phyloP scores from a whole-genome alignment of 2,329 filamentous ascomycete species.

The Fusarium kyushuense region DNA sequence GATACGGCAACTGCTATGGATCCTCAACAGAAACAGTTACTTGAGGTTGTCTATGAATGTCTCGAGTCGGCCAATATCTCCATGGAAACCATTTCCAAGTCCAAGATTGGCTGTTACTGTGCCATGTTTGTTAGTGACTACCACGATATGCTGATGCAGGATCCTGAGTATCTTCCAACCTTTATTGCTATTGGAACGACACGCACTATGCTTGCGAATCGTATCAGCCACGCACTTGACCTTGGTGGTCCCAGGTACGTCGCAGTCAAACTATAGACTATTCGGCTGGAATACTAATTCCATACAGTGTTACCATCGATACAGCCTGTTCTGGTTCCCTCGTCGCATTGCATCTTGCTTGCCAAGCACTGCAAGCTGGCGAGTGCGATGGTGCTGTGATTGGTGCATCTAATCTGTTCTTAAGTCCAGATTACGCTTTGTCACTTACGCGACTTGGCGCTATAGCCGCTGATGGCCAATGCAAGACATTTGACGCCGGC shows the following conservation, averaged over 20 bases:
- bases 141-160: constrained; percentile 45
- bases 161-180: constrained; percentile 44
- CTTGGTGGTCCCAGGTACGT: constrained; percentile 44
- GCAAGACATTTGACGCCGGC: constrained; percentile 61
- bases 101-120: constrained; percentile 46
- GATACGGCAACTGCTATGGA: constrained; percentile 45
- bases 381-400: constrained; percentile 52
- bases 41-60: constrained; percentile 44
- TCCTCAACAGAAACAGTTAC: constrained; percentile 43
- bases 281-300: constrained; percentile 13
- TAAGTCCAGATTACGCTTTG: constrained; percentile 45
- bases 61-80: constrained; percentile 44
- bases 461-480: constrained; percentile 51
- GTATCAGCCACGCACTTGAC: constrained; percentile 44
- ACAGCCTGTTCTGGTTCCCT: constrained; percentile 61
- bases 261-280: not conserved
- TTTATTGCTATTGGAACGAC: constrained; percentile 47
- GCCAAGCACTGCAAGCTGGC: constrained; percentile 49
- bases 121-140: constrained; percentile 45
- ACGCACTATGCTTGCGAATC: constrained; percentile 45
- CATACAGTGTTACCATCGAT: constrained; percentile 57
- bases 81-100: constrained; percentile 40
- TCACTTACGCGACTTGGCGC: constrained; percentile 43
- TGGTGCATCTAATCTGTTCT: constrained; percentile 50
- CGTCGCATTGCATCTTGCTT: constrained; percentile 57